phyloP scores from a whole-genome alignment of 2,329 filamentous ascomycete species.

The Aspergillus alliaceus region DNA sequence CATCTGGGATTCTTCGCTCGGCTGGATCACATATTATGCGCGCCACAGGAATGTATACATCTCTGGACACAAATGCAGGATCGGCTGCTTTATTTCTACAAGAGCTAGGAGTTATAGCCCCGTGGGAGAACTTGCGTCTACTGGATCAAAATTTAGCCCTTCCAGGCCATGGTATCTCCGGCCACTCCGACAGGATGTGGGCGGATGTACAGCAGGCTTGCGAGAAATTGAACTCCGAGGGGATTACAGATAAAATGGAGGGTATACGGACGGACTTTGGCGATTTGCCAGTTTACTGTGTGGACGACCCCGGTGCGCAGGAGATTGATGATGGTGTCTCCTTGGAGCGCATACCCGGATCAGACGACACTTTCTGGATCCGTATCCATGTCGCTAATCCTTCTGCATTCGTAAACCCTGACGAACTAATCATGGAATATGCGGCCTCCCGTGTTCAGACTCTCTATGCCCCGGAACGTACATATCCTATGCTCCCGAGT shows the following conservation, averaged over 20 bases:
- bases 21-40: constrained; percentile 57
- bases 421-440: constrained; percentile 54
- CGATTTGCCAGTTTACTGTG: constrained; percentile 58
- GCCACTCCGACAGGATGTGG: constrained; percentile 29
- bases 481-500: constrained; percentile 58
- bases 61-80: constrained; percentile 34
- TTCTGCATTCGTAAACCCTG: constrained; percentile 58
- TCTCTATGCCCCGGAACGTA: constrained; percentile 54
- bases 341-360: constrained; percentile 50
- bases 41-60: constrained; percentile 56
- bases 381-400: constrained; percentile 65
- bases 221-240: constrained; percentile 21
- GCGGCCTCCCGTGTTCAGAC: constrained; percentile 56
- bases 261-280: constrained; percentile 59
- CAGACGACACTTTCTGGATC: constrained; percentile 54
- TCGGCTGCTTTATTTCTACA: constrained; percentile 56
- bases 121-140: constrained; percentile 56
- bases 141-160: constrained; percentile 55
- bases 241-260: constrained; percentile 56
- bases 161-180: constrained; percentile 43
- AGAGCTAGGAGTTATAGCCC: constrained; percentile 61
- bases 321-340: constrained; percentile 67
- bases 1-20: constrained; percentile 44
- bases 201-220: constrained; percentile 31
- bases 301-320: constrained; percentile 54